Conservation (phyloP, 2,329 filamentous ascomycete genomes). For the Penicillium hordei region DNA sequence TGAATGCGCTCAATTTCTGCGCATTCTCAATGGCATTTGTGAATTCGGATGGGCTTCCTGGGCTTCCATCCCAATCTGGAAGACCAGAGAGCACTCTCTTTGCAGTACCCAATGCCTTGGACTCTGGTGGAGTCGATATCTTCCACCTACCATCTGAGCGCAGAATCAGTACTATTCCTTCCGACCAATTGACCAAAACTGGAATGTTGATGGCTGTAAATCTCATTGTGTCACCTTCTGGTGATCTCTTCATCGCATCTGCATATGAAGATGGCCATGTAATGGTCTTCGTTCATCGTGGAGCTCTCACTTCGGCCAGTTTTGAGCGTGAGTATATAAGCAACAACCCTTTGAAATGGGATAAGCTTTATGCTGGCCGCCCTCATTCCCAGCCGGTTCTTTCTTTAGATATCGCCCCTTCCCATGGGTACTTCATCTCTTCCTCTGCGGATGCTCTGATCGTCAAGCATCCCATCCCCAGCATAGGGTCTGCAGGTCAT, state of each 20-base stretch:
- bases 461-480: conserved; percentile 69
- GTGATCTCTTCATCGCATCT: conserved; percentile 62
- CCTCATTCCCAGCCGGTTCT: conserved; percentile 78
- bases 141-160: conserved; percentile 75
- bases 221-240: conserved; percentile 53
- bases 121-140: conserved; percentile 77
- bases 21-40: conserved; percentile 42
- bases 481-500: conserved; percentile 2
- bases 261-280: conserved; percentile 85
- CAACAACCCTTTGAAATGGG: conserved; percentile 46
- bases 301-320: conserved; percentile 37
- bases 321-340: conserved; percentile 18
- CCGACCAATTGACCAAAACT: conserved; percentile 46
- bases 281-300: conserved; percentile 60
- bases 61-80: conserved; percentile 25
- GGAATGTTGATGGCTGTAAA: conserved; percentile 85
- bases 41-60: conserved; percentile 16
- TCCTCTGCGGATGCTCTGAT: conserved; percentile 80
- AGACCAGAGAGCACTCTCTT: conserved; percentile 54
- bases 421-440: conserved; percentile 65
- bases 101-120: conserved; percentile 76
- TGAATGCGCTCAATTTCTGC: conserved; percentile 97
- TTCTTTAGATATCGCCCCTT: conserved; percentile 61
- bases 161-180: conserved; percentile 61
- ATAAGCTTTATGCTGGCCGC: conserved; percentile 62